phyloP scores from a whole-genome alignment of 1,284 basidiomycete species.

The Tilletiopsis washingtonensis region DNA sequence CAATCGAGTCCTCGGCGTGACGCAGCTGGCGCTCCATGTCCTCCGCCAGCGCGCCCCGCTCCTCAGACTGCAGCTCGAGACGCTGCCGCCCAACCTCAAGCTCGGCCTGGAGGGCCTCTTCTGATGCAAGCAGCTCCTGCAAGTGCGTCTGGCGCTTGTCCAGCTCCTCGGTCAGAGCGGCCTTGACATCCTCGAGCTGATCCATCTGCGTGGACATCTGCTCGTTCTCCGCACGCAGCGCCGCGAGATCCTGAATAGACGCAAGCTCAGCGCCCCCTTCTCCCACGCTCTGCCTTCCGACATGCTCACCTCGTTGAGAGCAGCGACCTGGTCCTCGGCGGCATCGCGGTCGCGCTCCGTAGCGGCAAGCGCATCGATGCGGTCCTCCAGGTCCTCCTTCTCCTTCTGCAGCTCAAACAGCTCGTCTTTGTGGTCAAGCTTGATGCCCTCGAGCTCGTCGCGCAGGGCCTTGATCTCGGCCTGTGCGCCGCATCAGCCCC shows the following conservation, averaged over 20 bases:
- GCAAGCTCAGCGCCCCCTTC: no score
- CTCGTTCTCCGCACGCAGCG: conserved; percentile 25
- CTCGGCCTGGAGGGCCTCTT: conserved; percentile 21
- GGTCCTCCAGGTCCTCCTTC: conserved; percentile 19
- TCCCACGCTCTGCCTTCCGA: no score
- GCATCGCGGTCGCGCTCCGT: no score
- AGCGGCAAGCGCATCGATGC: conserved; percentile 20
- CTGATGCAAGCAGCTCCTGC: conserved; percentile 20
- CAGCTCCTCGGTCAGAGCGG: conserved; percentile 19
- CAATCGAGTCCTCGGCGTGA: conserved; percentile 6
- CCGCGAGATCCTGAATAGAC: conserved; percentile 25
- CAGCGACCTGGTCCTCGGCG: no score
- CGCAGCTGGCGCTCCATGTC: conserved; percentile 2
- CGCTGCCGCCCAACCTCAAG: conserved; percentile 26
- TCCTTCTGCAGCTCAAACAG: conserved; percentile 26
- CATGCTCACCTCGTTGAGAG: no score
- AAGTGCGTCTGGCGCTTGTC: conserved; percentile 27
- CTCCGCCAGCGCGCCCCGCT: no score
- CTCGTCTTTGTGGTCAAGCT: conserved; percentile 29
- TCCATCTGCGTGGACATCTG: conserved; percentile 26
- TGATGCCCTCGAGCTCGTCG: conserved; percentile 21
- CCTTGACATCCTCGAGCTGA: background rate
- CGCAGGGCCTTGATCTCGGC: conserved; percentile 18
- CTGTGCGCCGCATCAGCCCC: background rate
- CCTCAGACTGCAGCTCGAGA: conserved; percentile 23